Percentiles rank a stretch among this genome's conserved stretches.
These are phyloP conservation scores for Diaporthe vaccinii DNA, from an alignment of 2,329 filamentous ascomycete species.

Conservation along the genomic window DNA sequence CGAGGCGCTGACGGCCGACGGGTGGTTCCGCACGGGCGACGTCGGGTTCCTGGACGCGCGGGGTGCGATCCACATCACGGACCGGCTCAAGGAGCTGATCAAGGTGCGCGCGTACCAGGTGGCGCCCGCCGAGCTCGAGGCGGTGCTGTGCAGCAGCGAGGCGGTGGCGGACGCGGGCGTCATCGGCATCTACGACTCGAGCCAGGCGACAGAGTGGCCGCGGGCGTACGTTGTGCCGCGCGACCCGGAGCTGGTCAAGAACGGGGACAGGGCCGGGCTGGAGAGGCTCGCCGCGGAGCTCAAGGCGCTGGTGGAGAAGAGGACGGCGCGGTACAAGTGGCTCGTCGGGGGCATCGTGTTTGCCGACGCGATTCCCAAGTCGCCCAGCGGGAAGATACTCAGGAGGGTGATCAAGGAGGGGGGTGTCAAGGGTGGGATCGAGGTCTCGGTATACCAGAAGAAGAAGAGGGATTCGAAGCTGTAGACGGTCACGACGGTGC, in stretches of 20 bases:
- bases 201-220: conserved; percentile 71
- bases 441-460: conserved; percentile 61
- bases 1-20: conserved; percentile 62
- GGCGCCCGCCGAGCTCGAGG: conserved; percentile 58
- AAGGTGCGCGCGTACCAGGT: conserved; percentile 61
- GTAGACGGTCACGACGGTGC: conserved; percentile 50
- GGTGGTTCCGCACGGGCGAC: conserved; percentile 81
- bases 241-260: conserved; percentile 40
- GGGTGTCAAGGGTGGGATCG: conserved; percentile 51
- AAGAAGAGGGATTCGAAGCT: conserved; percentile 71
- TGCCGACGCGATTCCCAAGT: conserved; percentile 77
- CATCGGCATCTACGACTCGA: conserved; percentile 65
- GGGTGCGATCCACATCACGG: conserved; percentile 75
- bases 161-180: conserved; percentile 65
- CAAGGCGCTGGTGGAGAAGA: conserved; percentile 68
- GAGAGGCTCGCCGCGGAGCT: conserved; percentile 66
- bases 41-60: conserved; percentile 70
- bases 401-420: conserved; percentile 55
- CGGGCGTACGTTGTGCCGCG: conserved; percentile 65
- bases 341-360: conserved; percentile 78
- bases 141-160: conserved; percentile 50
- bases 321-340: conserved; percentile 74
- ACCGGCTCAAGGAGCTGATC: conserved; percentile 76
- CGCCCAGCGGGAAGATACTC: conserved; percentile 66
- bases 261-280: conserved; percentile 51